A percentile compares a stretch with the other conserved stretches of the same genome.
phyloP scores from a whole-genome alignment of 2,329 filamentous ascomycete genomes.

The Purpureocillium lavendulum region DNA sequence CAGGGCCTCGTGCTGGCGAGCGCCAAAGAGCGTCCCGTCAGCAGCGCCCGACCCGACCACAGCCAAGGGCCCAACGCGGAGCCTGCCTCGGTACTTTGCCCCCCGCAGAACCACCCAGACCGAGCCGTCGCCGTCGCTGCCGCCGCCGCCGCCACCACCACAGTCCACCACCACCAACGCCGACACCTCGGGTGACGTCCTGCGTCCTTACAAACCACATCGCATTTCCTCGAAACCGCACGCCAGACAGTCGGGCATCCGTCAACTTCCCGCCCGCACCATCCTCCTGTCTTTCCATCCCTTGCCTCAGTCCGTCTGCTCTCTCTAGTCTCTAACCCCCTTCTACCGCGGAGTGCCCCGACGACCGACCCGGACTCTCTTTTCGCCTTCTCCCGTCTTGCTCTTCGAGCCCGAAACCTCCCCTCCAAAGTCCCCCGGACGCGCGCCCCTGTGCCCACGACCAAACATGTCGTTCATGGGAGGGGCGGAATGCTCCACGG shows the following conservation, averaged over 20 bases:
- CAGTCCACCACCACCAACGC: conserved; percentile 1
- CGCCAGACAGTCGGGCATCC: no score
- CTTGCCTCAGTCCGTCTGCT: not conserved
- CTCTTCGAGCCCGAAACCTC: not conserved
- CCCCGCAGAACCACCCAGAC: conserved; percentile 3
- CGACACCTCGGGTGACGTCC: no score
- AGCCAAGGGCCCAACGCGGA: conserved; percentile 3
- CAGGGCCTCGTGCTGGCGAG: no score
- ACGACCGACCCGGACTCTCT: not conserved
- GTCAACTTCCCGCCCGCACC: no score
- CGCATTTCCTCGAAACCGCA: no score
- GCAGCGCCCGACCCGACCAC: not conserved
- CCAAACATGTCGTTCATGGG: conserved; percentile 83
- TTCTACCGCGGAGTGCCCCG: not conserved
- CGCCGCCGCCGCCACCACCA: conserved; percentile 2
- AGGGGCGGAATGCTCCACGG: conserved; percentile 93
- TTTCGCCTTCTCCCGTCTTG: not conserved
- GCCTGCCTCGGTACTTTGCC: conserved; percentile 8
- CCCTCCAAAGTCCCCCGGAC: not conserved
- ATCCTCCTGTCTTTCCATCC: no score
- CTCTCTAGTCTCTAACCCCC: conserved; percentile 2
- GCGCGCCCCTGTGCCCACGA: not conserved
- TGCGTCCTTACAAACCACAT: no score
- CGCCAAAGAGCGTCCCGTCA: no score
- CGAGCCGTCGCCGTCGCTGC: conserved; percentile 5